Evolutionary conservation across 441 rosid species (phyloP).

Genomic region (Bruguiera hainesii): DNA sequence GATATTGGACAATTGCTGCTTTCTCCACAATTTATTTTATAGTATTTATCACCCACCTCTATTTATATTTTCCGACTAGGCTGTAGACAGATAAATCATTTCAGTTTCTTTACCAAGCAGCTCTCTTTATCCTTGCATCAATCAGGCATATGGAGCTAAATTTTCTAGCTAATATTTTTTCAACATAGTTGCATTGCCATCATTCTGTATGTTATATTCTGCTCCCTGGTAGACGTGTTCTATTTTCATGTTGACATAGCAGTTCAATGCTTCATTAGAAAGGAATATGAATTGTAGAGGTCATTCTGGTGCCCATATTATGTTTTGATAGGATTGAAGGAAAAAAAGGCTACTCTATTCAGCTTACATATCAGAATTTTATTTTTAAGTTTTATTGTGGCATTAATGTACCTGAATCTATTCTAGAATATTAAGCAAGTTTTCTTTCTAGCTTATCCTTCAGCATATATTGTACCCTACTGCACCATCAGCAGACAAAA

Average conservation of each 20-base stretch:
- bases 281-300: too few species aligned
- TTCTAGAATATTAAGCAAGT: neutral
- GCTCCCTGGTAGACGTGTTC: neutral
- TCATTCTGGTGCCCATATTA: too few species aligned
- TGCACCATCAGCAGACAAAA: too few species aligned
- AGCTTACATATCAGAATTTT: neutral
- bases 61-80: neutral
- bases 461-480: neutral
- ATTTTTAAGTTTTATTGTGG: neutral
- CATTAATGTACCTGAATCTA: neutral
- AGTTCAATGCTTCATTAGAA: too few species aligned
- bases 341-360: neutral
- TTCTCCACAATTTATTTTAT: conserved; percentile 79
- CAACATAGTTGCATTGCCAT: neutral
- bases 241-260: too few species aligned
- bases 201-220: neutral
- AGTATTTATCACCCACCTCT: conserved; percentile 33
- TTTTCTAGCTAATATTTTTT: neutral
- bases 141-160: neutral
- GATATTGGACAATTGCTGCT: conserved; percentile 89
- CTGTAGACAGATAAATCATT: neutral
- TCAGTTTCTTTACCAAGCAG: neutral
- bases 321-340: too few species aligned
- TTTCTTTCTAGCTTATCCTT: neutral
- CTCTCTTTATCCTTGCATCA: neutral